Conservation (phyloP, 352 stramenopile species). For the Phytophthora aleatoria region DNA sequence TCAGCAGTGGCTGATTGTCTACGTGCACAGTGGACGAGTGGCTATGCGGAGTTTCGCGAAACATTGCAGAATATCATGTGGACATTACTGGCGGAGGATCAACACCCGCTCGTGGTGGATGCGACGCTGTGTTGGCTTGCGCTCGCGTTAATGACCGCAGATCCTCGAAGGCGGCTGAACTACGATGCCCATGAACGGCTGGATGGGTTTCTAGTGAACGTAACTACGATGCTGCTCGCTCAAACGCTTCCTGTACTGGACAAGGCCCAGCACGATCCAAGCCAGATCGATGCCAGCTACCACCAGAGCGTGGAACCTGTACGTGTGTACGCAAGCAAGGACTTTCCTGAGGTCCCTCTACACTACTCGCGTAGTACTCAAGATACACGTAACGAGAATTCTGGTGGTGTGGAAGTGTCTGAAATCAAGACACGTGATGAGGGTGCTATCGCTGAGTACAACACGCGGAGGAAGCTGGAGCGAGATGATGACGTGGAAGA, state of each 20-base stretch:
- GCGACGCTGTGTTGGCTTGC: constrained; percentile 67
- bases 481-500: constrained; percentile 5
- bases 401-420: constrained; percentile 17
- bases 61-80: constrained; percentile 40
- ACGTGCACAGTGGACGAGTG: constrained; percentile 55
- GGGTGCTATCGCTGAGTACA: constrained; percentile 26
- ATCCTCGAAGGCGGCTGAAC: constrained; percentile 51
- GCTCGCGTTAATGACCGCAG: constrained; percentile 48
- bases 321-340: constrained; percentile 51
- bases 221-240: constrained; percentile 54
- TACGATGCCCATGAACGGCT: constrained; percentile 56
- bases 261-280: constrained; percentile 26
- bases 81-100: constrained; percentile 38
- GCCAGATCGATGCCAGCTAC: constrained; percentile 52
- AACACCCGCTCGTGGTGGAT: constrained; percentile 58
- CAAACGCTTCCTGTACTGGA: constrained; percentile 45
- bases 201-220: constrained; percentile 75
- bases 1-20: constrained; percentile 36
- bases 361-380: constrained; percentile 28
- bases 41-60: constrained; percentile 40
- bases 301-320: constrained; percentile 53
- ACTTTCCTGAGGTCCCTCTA: constrained; percentile 38
- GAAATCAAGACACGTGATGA: constrained; percentile 36
- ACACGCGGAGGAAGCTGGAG: constrained; percentile 16
- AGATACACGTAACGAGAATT: constrained; percentile 15